Percentiles rank a stretch among this genome's conserved stretches.
phyloP scores from a whole-genome alignment of 31 red algal genomes.

The Odonthalia washingtoniensis region DNA sequence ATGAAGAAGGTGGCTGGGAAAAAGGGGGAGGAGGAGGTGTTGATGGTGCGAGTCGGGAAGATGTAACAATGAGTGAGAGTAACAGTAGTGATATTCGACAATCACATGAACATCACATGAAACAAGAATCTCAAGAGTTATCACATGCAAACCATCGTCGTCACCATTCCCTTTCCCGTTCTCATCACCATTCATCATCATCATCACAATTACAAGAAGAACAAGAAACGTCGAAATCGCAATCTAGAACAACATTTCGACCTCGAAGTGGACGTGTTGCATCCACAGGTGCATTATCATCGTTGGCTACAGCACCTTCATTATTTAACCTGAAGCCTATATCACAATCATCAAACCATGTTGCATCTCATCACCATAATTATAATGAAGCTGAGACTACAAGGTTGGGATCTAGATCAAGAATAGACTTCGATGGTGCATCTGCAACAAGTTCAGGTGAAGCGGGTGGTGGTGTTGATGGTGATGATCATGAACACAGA shows the following conservation, averaged over 20 bases:
- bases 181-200: neutral
- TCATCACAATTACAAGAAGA: neutral
- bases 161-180: no score
- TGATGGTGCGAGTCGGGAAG: neutral
- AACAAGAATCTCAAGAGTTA: no score
- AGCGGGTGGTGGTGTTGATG: no score
- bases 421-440: neutral
- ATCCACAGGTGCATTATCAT: neutral
- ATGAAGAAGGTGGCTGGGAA: neutral
- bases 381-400: no score
- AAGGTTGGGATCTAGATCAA: neutral
- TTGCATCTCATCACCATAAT: no score
- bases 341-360: no score
- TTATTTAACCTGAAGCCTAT: no score
- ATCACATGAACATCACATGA: no score
- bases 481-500: no score
- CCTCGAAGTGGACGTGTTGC: neutral
- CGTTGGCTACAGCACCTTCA: neutral
- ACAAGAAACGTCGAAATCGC: neutral
- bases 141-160: neutral
- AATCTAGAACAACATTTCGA: neutral
- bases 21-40: neutral
- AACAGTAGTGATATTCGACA: no score
- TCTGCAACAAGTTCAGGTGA: neutral
- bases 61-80: neutral